phyloP scores from a whole-genome alignment of 306 rosid genomes.

The Dryas drummondii region DNA sequence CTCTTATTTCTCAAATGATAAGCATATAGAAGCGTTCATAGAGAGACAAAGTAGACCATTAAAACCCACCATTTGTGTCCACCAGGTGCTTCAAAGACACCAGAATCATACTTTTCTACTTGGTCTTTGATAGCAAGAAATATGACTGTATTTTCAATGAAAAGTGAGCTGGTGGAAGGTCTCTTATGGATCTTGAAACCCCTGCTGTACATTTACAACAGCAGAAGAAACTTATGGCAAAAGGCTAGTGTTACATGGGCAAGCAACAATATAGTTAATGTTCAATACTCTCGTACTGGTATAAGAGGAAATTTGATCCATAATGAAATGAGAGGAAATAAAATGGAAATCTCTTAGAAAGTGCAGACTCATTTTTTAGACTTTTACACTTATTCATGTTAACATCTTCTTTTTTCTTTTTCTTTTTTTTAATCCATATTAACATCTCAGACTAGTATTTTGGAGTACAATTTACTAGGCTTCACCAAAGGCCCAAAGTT shows the following conservation, averaged over 20 bases:
- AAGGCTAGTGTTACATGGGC: background rate
- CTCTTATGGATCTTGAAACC: background rate
- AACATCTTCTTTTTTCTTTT: too few relatives aligned
- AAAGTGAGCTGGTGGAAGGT: slow-evolving; percentile 16
- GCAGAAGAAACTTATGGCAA: background rate
- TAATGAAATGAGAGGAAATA: too few relatives aligned
- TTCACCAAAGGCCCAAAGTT: too few relatives aligned
- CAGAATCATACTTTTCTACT: slow-evolving; percentile 7
- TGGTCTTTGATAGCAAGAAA: background rate
- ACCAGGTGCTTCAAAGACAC: slow-evolving; percentile 14
- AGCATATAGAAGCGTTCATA: background rate
- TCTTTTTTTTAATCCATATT: too few relatives aligned
- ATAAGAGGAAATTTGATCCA: too few relatives aligned
- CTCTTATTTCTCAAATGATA: background rate
- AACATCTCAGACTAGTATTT: too few relatives aligned
- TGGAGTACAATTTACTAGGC: too few relatives aligned
- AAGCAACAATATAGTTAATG: background rate
- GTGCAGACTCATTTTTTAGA: too few relatives aligned
- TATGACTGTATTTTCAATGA: slow-evolving; percentile 2
- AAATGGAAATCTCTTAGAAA: too few relatives aligned
- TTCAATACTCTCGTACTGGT: too few relatives aligned
- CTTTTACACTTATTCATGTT: too few relatives aligned
- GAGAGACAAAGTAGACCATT: background rate
- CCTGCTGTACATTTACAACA: background rate
- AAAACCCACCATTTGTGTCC: slow-evolving; percentile 9